A percentile compares a stretch with the other conserved stretches of the same genome.
Evolutionary conservation across 225 moss, liverwort and hornwort species (phyloP).

Genomic region (Asterella californica): DNA sequence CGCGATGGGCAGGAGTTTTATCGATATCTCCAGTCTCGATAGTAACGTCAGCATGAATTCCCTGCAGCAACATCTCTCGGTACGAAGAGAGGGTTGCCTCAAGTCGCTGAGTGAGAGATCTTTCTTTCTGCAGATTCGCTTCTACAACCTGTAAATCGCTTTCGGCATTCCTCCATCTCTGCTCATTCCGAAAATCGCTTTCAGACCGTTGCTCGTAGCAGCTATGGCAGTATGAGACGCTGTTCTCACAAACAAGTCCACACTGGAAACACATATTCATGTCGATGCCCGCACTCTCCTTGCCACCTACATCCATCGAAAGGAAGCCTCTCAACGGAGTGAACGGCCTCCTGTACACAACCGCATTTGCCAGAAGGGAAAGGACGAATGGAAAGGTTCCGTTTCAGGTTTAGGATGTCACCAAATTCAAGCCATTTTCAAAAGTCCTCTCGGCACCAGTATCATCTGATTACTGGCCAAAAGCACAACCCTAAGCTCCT

Average conservation of each 20-base stretch:
- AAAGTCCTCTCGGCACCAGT: not conserved
- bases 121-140: slow-evolving; percentile 54
- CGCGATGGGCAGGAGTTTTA: slow-evolving; percentile 63
- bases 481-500: not conserved
- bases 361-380: not conserved
- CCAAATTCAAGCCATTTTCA: not conserved
- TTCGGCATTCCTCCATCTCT: slow-evolving; percentile 66
- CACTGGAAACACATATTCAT: slow-evolving; percentile 64
- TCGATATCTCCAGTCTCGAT: slow-evolving; percentile 68
- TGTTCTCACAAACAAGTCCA: slow-evolving; percentile 56
- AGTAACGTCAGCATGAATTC: slow-evolving; percentile 69
- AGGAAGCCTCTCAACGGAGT: not conserved
- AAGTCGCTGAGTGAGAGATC: slow-evolving; percentile 46
- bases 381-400: not conserved
- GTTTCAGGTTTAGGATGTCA: not conserved
- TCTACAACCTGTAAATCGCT: slow-evolving; percentile 46
- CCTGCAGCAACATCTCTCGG: slow-evolving; percentile 55
- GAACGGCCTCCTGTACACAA: not conserved
- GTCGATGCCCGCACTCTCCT: slow-evolving; percentile 26
- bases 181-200: slow-evolving; percentile 69
- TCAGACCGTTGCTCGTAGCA: slow-evolving; percentile 65
- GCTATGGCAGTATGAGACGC: slow-evolving; percentile 57
- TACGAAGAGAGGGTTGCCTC: slow-evolving; percentile 51
- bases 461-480: not conserved
- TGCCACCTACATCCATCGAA: slow-evolving; percentile 3